A percentile compares a stretch with the other conserved stretches of the same genome.
Evolutionary conservation across 176 grass and related monocot genomes (phyloP).

Genomic region (Zea luxurians): DNA sequence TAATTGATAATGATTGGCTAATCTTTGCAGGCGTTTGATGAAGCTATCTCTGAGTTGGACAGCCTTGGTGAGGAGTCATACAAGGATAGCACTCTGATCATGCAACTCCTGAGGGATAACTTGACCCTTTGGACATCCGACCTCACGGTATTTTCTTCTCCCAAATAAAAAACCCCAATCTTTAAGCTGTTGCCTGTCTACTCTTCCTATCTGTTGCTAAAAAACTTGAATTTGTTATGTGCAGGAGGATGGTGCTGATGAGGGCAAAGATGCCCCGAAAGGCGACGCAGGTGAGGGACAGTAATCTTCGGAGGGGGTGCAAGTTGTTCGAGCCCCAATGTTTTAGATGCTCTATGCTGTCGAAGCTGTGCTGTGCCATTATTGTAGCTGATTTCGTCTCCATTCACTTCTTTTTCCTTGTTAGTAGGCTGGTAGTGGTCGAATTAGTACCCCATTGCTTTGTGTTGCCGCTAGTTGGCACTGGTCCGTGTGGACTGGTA

Average conservation of each 20-base stretch:
- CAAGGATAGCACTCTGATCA: conserved; percentile 95
- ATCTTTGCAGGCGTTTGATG: conserved; percentile 68
- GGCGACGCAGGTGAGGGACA: conserved; percentile 56
- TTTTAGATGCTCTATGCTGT: conserved; percentile 32
- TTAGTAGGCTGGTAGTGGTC: conserved; percentile 30
- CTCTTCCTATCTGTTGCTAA: not conserved
- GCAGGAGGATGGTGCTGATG: conserved; percentile 72
- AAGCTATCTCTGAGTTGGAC: conserved; percentile 87
- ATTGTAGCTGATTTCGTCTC: conserved; percentile 29
- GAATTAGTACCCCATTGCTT: conserved; percentile 37
- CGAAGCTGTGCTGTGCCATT: conserved; percentile 6
- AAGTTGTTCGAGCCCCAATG: conserved; percentile 2
- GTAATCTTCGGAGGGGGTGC: conserved; percentile 15
- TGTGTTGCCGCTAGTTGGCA: conserved; percentile 26
- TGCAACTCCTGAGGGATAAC: conserved; percentile 92
- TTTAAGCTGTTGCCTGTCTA: not conserved
- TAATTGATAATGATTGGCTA: not conserved
- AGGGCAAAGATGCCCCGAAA: conserved; percentile 63
- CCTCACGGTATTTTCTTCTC: conserved; percentile 55
- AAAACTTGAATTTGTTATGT: not conserved
- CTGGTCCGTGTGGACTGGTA: conserved; percentile 17
- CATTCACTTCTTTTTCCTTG: not conserved
- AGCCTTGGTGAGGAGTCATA: conserved; percentile 83
- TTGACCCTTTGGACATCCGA: conserved; percentile 93
- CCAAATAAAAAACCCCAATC: too few species aligned